Evolutionary conservation across 139 green algal genomes (phyloP).

Genomic region (Coelastrella sp.): DNA sequence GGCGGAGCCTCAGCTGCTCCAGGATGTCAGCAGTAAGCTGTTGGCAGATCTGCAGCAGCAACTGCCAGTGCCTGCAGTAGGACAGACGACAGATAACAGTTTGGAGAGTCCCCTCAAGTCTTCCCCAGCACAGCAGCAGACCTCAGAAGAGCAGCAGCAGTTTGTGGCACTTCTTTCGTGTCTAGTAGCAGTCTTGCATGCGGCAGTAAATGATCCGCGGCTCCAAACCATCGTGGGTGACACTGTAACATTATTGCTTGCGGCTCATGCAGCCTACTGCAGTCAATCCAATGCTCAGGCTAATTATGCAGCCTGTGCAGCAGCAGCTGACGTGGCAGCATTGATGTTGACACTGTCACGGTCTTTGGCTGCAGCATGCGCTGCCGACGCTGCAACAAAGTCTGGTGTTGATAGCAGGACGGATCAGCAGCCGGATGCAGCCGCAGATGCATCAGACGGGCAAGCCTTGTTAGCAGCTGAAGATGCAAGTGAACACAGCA

Average conservation of each 20-base stretch:
- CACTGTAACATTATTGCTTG: background rate
- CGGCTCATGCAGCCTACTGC: background rate
- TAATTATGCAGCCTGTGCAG: background rate
- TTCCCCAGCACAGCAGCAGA: background rate
- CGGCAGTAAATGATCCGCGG: background rate
- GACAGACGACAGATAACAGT: background rate
- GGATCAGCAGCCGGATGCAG: too few species aligned
- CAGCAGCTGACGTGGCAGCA: background rate
- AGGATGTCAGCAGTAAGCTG: conserved; percentile 31
- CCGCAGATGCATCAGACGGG: too few species aligned
- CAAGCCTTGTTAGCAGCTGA: too few species aligned
- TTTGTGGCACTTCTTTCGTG: conserved; percentile 29
- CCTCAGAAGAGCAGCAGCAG: conserved; percentile 33
- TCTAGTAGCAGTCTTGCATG: conserved; percentile 24
- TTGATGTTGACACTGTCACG: conserved; percentile 16
- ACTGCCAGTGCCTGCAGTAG: conserved; percentile 6
- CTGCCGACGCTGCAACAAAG: too few species aligned
- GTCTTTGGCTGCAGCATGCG: background rate
- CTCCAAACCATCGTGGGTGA: background rate
- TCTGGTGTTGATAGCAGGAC: too few species aligned
- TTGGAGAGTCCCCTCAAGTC: background rate
- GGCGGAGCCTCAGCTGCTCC: background rate
- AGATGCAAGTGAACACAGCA: too few species aligned
- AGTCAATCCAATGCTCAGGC: background rate
- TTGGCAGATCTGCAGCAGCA: conserved; percentile 41